Conservation (phyloP, 192 early-diverging fungal genomes). For the Funneliformis geosporum region DNA sequence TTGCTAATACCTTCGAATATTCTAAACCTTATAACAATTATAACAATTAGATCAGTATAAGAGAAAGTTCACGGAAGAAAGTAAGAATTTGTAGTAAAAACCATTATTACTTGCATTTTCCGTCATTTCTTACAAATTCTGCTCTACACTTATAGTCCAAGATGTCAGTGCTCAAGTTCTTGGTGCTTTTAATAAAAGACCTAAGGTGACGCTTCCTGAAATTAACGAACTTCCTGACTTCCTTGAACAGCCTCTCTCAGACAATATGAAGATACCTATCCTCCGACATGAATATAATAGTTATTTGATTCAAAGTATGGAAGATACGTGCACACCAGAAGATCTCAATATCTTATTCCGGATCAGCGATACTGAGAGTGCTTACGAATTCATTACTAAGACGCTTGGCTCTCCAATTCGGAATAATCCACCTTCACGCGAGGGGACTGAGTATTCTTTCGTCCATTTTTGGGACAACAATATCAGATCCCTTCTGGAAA, state of each 20-base stretch:
- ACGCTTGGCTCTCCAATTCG: not conserved
- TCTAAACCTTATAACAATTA: too few species aligned
- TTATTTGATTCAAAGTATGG: conserved; percentile 11
- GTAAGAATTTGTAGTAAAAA: too few species aligned
- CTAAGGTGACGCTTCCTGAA: conserved; percentile 1
- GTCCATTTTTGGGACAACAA: conserved; percentile 1
- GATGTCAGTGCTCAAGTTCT: not conserved
- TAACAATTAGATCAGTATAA: too few species aligned
- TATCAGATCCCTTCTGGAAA: not conserved
- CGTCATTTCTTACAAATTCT: too few species aligned
- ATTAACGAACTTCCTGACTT: not conserved
- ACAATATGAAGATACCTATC: conserved; percentile 6
- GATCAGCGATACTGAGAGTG: not conserved
- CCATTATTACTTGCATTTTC: too few species aligned
- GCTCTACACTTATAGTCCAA: too few species aligned
- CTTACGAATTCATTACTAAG: not conserved
- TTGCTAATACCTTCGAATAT: too few species aligned
- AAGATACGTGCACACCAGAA: not conserved
- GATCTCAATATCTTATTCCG: conserved; percentile 5
- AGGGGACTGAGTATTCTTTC: not conserved
- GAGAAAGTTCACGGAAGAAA: too few species aligned
- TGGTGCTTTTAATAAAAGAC: conserved; percentile 7
- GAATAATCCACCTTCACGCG: not conserved
- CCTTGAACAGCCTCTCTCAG: conserved; percentile 3
- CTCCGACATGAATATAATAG: conserved; percentile 2